Conservation (phyloP, 345 rosid genomes). For the Melaleuca quinquenervia region DNA sequence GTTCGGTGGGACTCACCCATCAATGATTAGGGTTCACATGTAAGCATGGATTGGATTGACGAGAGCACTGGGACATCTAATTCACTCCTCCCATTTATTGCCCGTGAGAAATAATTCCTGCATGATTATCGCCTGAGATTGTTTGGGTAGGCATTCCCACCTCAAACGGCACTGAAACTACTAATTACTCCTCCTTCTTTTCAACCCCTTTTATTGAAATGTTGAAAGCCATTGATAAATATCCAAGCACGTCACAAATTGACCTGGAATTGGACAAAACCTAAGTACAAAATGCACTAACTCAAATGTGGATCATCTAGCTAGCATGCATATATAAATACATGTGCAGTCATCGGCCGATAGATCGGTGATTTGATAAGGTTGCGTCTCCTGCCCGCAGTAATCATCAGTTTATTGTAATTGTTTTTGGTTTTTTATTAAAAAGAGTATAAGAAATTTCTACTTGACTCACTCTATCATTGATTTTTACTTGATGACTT, state of each 20-base stretch:
- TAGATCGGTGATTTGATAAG: not conserved
- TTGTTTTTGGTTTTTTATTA: not conserved
- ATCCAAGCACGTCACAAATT: not conserved
- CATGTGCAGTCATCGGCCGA: not conserved
- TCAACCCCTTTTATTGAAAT: not conserved
- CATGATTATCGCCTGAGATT: not conserved
- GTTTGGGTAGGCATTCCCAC: not conserved
- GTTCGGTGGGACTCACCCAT: not conserved
- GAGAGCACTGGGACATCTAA: not conserved
- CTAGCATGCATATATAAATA: not conserved
- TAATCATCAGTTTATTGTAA: not conserved
- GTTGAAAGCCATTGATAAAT: not conserved
- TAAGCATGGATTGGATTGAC: not conserved
- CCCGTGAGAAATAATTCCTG: not conserved
- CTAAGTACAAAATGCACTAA: not conserved
- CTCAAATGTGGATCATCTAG: not conserved
- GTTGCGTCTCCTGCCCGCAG: not conserved
- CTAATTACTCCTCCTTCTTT: not conserved
- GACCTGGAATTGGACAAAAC: not conserved
- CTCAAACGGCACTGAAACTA: not conserved
- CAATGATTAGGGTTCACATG: not conserved
- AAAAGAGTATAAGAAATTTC: not conserved
- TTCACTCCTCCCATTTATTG: not conserved
- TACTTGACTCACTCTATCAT: not conserved
- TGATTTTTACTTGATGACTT: not conserved